Evolutionary conservation across 768 basidiomycete genomes (phyloP).

Genomic region (Chlorophyllum brunneum): DNA sequence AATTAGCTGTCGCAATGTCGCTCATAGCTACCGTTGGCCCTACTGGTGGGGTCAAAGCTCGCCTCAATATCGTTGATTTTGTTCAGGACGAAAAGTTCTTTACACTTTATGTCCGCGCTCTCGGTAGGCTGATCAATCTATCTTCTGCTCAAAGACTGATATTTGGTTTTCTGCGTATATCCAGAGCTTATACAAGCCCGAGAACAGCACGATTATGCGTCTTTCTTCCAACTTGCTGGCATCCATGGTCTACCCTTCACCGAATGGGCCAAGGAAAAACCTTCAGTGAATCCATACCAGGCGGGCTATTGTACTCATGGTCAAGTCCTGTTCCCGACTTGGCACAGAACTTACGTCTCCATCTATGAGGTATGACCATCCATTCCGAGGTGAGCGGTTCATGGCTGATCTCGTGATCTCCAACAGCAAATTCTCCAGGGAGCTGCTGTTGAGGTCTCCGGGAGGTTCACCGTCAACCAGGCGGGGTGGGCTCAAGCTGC

Average conservation of each 20-base stretch:
- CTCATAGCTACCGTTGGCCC: not conserved
- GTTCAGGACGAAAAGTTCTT: slow-evolving; percentile 42
- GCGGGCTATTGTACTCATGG: slow-evolving; percentile 54
- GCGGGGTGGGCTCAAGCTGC: slow-evolving; percentile 24
- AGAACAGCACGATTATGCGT: slow-evolving; percentile 15
- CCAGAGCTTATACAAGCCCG: slow-evolving; percentile 2
- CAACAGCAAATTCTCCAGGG: slow-evolving; percentile 43
- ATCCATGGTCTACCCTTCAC: slow-evolving; percentile 48
- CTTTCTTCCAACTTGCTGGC: slow-evolving; percentile 42
- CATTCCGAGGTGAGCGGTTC: not conserved
- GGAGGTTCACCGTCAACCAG: slow-evolving; percentile 27
- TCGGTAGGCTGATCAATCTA: slow-evolving; percentile 29
- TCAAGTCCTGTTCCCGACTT: slow-evolving; percentile 48
- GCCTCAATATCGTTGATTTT: slow-evolving; percentile 40
- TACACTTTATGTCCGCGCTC: slow-evolving; percentile 48
- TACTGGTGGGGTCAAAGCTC: slow-evolving; percentile 19
- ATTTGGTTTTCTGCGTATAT: not conserved
- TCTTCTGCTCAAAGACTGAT: not conserved
- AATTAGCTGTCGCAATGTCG: too few relatives aligned
- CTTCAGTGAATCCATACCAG: slow-evolving; percentile 22
- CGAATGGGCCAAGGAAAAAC: slow-evolving; percentile 31
- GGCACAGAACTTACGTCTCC: slow-evolving; percentile 51
- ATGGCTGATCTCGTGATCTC: not conserved
- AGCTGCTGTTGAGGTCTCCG: slow-evolving; percentile 36
- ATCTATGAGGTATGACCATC: slow-evolving; percentile 39